These are phyloP conservation scores for Coemansia asiatica DNA, from an alignment of 192 early-diverging fungal genomes.

Conservation along the genomic window DNA sequence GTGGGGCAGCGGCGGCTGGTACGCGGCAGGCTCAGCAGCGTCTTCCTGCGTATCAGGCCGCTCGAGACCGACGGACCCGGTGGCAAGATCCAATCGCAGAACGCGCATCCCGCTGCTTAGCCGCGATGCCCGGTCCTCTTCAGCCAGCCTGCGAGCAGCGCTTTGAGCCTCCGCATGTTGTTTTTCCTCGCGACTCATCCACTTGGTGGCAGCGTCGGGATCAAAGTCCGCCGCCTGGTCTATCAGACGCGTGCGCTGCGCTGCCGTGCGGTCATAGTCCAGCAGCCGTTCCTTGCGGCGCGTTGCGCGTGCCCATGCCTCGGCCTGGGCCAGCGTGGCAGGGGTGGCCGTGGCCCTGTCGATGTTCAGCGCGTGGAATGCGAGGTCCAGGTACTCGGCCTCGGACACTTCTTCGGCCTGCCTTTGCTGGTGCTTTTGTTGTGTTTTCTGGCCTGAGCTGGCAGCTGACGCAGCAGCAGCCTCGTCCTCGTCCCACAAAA, in stretches of 20 bases:
- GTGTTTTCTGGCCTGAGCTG: not conserved
- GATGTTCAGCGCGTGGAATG: conserved; percentile 38
- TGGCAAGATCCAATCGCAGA: conserved; percentile 32
- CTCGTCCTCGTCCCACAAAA: conserved; percentile 23
- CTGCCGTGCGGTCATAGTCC: conserved; percentile 53
- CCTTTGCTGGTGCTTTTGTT: not conserved
- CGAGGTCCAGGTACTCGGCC: conserved; percentile 36
- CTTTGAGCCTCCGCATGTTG: conserved; percentile 19
- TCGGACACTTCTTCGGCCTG: conserved; percentile 22
- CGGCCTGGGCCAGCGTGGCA: conserved; percentile 18
- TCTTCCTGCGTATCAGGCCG: conserved; percentile 7
- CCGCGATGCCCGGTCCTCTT: conserved; percentile 31
- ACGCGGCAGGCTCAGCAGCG: not conserved
- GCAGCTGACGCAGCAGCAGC: not conserved
- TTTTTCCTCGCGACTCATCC: conserved; percentile 52
- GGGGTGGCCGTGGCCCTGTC: conserved; percentile 15
- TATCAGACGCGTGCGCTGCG: conserved; percentile 52
- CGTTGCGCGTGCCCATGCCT: conserved; percentile 42
- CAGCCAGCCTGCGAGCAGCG: not conserved
- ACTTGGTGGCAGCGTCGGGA: conserved; percentile 33
- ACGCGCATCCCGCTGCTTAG: conserved; percentile 45
- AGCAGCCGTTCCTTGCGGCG: conserved; percentile 48
- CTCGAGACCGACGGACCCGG: conserved; percentile 15
- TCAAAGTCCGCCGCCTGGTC: conserved; percentile 51
- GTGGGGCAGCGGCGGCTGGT: conserved; percentile 7